phyloP scores from a whole-genome alignment of 352 stramenopile genomes.

The Phytophthora pluvialis region DNA sequence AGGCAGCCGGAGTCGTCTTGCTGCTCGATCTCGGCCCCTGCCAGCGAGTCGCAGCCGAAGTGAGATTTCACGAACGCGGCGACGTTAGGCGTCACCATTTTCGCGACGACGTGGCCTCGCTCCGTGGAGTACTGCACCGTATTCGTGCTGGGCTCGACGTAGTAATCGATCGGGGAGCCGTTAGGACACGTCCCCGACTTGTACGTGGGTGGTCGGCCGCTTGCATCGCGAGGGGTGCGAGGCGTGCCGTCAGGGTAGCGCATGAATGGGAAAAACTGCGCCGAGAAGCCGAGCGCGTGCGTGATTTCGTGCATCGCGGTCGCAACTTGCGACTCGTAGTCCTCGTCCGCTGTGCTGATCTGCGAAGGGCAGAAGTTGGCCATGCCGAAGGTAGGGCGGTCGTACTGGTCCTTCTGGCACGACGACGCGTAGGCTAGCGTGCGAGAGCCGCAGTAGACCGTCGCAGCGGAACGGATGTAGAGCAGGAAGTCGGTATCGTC shows the following conservation, averaged over 20 bases:
- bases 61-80: slow-evolving; percentile 63
- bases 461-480: slow-evolving; percentile 63
- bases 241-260: slow-evolving; percentile 67
- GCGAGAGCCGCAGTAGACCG: slow-evolving; percentile 53
- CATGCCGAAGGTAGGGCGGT: slow-evolving; percentile 86
- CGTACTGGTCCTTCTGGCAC: slow-evolving; percentile 87
- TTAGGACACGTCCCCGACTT: slow-evolving; percentile 61
- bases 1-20: slow-evolving; percentile 73
- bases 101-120: slow-evolving; percentile 59
- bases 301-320: slow-evolving; percentile 87
- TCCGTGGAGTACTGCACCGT: slow-evolving; percentile 69
- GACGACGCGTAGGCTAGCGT: slow-evolving; percentile 80
- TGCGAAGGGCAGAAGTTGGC: slow-evolving; percentile 82
- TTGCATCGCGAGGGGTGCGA: slow-evolving; percentile 59
- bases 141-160: slow-evolving; percentile 36
- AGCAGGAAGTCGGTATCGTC: slow-evolving; percentile 71
- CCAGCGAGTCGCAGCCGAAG: slow-evolving; percentile 67
- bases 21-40: slow-evolving; percentile 79
- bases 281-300: slow-evolving; percentile 80
- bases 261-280: slow-evolving; percentile 82
- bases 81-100: slow-evolving; percentile 75
- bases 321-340: slow-evolving; percentile 69
- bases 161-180: slow-evolving; percentile 50
- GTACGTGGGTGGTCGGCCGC: slow-evolving; percentile 40
- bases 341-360: slow-evolving; percentile 56